Conservation (phyloP, 2,329 filamentous ascomycete species). For the Ceratocystis albifundus region DNA sequence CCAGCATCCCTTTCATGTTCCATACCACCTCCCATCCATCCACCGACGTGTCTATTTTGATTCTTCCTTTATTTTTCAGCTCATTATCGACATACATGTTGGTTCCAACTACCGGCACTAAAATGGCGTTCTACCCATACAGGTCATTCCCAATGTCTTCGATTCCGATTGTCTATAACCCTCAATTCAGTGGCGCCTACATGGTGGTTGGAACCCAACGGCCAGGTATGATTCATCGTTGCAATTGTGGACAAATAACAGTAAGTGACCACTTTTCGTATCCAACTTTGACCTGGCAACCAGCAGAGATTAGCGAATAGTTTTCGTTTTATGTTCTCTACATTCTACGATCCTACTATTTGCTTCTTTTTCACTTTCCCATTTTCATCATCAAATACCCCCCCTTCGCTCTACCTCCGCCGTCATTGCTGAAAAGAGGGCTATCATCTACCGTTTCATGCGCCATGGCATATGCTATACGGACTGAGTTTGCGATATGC, state of each 20-base stretch:
- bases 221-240: neutral
- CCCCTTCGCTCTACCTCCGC: neutral
- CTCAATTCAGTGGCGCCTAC: neutral
- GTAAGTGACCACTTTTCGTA: neutral
- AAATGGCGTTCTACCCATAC: neutral
- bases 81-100: too few species aligned
- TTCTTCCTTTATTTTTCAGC: neutral
- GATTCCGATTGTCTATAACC: neutral
- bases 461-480: constrained; percentile 3
- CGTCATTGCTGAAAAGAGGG: neutral
- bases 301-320: neutral
- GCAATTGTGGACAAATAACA: neutral
- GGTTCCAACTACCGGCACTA: neutral
- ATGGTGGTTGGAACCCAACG: neutral
- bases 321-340: neutral
- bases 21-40: neutral
- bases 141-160: constrained; percentile 1
- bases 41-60: too few species aligned
- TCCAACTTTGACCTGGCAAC: neutral
- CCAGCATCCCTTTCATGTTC: neutral
- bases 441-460: neutral
- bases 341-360: neutral
- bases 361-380: neutral
- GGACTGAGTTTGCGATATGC: neutral
- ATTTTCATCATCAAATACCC: neutral